A percentile compares a stretch with the other conserved stretches of the same genome.
Evolutionary conservation across 2,329 filamentous ascomycete species (phyloP).

Genomic region (Volutella citrinella): DNA sequence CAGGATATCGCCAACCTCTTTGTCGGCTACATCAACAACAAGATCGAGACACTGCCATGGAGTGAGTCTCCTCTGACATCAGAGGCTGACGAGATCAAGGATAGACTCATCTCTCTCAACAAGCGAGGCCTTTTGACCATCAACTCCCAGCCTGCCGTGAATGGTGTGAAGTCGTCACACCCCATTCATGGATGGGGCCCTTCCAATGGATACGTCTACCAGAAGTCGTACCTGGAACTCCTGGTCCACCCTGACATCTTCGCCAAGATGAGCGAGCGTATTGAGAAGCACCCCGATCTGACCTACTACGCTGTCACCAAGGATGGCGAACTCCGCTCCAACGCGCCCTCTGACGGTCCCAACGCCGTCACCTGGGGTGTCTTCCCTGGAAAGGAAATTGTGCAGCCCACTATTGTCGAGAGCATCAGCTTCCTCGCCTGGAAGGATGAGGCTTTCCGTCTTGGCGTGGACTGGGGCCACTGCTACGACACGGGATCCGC

Average conservation of each 20-base stretch:
- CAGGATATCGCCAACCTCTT: constrained; percentile 82
- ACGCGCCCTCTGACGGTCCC: constrained; percentile 79
- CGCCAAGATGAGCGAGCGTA: constrained; percentile 70
- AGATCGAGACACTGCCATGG: constrained; percentile 85
- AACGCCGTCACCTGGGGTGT: constrained; percentile 99
- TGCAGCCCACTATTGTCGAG: constrained; percentile 99
- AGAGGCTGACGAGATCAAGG: constrained; percentile 76
- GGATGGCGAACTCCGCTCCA: constrained; percentile 76
- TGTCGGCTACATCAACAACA: constrained; percentile 76
- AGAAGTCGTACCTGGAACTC: constrained; percentile 95
- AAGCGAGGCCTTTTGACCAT: constrained; percentile 85
- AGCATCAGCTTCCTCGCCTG: constrained; percentile 96
- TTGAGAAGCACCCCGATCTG: constrained; percentile 74
- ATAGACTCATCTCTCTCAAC: constrained; percentile 79
- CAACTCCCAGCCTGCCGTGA: constrained; percentile 94
- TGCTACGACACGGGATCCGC: constrained; percentile 77
- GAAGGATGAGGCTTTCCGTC: constrained; percentile 95
- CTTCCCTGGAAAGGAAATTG: constrained; percentile 97
- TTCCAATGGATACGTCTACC: constrained; percentile 92
- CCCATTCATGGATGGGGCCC: constrained; percentile 93
- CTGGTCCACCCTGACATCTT: constrained; percentile 80
- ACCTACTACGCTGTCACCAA: constrained; percentile 95
- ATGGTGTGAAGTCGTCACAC: constrained; percentile 84
- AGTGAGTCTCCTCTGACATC: constrained; percentile 83
- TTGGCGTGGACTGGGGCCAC: constrained; percentile 91